Base-by-base conservation (phyloP, 2,329 filamentous ascomycete species). In the Fusarium goolgardi region DNA sequence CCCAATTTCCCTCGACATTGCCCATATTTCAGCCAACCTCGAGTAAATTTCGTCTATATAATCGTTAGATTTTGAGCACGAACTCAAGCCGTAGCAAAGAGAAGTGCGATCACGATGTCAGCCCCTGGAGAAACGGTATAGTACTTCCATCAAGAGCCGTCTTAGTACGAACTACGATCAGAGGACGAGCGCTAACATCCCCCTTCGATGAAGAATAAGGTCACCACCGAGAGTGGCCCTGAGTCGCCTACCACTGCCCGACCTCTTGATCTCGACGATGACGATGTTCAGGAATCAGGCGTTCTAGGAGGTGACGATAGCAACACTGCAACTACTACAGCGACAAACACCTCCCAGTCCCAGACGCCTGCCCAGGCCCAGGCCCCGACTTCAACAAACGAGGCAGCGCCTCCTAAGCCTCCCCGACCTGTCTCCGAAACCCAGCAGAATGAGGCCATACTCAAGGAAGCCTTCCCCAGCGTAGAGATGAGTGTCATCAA, bases 381-480 rank as follows among this genome's bases (percentile, higher is more conserved):
- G 25, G n/a, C 56, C 2, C 56, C 34, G 34, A 52, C 75, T 20
- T 72, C 81, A 27, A 74, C 80, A 41, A 75, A 81, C 32, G 79
- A 83, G 47, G 74, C 73, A 21, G 80, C 90, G 25, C 94, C 94
- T 15, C 86, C 91, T 40, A 96, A 97, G 82, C 94, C 94, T 32
- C 94, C 94, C 34, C 89, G 94, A 61, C 95, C 95, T 46, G 75
- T 93, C 74, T 92, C 88, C 68, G 91, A 96, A 67, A 86, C 90
- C 63, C 90, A 97, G 79, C 91, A 97, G 82, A 94, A 93, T 47
- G 91, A 95, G 79, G 87, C 88, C 73, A 97, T 94, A 5, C 84
- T 99, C 57, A 95, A 93, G 78, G 96, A 99, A 79, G 96, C 96
- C 0, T 99, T 99, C 74, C 96, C 96, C 1, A 86, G 83, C 56